Percentiles rank a stretch among this genome's conserved stretches.
These are phyloP conservation scores for Immersiporthe knoxdaviesiana DNA, from an alignment of 2,329 filamentous ascomycete genomes.

Conservation along the genomic window DNA sequence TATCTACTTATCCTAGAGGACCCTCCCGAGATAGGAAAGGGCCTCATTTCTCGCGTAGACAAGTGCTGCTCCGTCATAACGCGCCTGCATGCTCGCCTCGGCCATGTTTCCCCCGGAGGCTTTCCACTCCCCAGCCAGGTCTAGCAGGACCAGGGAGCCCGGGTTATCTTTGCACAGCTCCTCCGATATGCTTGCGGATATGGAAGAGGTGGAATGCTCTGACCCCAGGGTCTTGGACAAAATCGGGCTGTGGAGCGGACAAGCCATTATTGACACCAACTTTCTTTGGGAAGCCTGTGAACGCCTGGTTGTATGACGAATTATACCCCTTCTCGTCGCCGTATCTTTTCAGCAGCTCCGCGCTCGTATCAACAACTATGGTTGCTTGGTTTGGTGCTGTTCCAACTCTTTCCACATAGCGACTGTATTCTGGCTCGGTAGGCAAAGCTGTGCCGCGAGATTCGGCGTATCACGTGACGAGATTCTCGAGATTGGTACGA, in stretches of 20 bases:
- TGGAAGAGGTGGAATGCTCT: too few species aligned
- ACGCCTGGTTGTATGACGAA: too few species aligned
- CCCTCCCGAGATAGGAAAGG: conserved; percentile 24
- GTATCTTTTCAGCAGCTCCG: too few species aligned
- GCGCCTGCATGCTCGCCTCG: conserved; percentile 31
- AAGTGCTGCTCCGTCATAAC: conserved; percentile 36
- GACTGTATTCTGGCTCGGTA: neutral
- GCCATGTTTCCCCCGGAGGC: neutral
- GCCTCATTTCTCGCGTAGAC: conserved; percentile 37
- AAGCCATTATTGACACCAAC: too few species aligned
- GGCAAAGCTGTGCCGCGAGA: neutral
- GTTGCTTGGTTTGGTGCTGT: neutral
- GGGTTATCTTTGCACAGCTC: too few species aligned
- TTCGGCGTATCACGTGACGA: neutral
- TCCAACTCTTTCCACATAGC: neutral
- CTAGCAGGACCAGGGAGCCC: neutral
- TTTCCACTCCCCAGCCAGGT: neutral
- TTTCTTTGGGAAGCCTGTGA: too few species aligned
- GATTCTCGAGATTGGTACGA: neutral
- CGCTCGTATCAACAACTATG: neutral
- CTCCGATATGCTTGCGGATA: too few species aligned
- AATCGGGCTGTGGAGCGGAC: too few species aligned
- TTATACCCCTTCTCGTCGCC: too few species aligned
- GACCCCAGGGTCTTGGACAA: too few species aligned
- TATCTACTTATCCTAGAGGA: neutral